These are phyloP conservation scores for Kwoniella heveanensis DNA, from an alignment of 768 basidiomycete species.

Conservation along the genomic window DNA sequence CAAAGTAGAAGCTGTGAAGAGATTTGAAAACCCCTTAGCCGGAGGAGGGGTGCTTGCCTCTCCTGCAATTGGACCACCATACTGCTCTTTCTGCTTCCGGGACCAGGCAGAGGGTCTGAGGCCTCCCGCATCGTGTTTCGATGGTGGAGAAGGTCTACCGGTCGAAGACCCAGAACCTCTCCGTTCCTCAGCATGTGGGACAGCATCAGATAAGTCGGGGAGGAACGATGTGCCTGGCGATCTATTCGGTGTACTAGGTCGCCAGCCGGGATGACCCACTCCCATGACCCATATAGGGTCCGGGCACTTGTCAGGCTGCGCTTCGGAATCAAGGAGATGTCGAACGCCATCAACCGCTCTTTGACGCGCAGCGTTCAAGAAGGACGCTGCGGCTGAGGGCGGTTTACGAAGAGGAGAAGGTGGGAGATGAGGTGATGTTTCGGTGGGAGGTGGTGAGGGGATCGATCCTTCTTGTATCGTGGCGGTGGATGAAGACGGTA, in stretches of 20 bases:
- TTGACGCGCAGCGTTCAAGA: conserved; percentile 51
- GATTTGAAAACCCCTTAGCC: conserved; percentile 35
- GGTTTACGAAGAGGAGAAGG: conserved; percentile 46
- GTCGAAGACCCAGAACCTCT: conserved; percentile 30
- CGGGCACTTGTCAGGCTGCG: conserved; percentile 74
- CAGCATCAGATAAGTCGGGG: conserved; percentile 18
- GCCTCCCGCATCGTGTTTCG: conserved; percentile 15
- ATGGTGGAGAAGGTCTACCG: conserved; percentile 14
- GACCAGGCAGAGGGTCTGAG: conserved; percentile 35
- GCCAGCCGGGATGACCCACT: conserved; percentile 62
- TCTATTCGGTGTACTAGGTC: conserved; percentile 36
- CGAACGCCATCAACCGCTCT: conserved; percentile 61
- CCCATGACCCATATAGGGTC: conserved; percentile 91
- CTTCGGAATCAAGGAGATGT: conserved; percentile 87
- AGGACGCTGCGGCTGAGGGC: conserved; percentile 45
- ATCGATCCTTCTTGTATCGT: conserved; percentile 19
- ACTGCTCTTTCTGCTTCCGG: conserved; percentile 24
- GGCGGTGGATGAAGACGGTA: conserved; percentile 32
- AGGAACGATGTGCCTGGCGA: conserved; percentile 21
- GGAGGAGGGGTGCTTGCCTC: conserved; percentile 32
- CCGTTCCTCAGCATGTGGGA: conserved; percentile 1
- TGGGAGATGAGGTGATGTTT: conserved; percentile 19
- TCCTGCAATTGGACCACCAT: background rate
- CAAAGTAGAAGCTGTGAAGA: conserved; percentile 44
- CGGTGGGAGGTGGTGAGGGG: conserved; percentile 15